phyloP scores from a whole-genome alignment of 352 stramenopile species.

The Thraustochytrium sp. region DNA sequence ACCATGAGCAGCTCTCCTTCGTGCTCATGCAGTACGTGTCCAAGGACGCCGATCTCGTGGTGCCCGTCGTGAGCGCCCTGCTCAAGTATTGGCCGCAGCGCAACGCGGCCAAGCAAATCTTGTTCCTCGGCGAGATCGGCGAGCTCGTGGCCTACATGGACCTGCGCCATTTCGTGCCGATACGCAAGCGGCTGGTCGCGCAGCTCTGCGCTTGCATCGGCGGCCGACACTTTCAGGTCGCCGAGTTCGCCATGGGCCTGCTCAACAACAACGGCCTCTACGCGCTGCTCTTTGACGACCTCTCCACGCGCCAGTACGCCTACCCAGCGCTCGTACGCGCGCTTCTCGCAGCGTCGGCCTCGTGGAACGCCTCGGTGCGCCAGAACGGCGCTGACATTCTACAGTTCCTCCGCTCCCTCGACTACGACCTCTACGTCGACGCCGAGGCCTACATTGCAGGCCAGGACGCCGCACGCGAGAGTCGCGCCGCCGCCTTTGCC shows the following conservation, averaged over 20 bases:
- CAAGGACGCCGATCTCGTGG: conserved; percentile 93
- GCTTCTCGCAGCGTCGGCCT: conserved; percentile 68
- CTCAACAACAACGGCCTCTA: conserved; percentile 78
- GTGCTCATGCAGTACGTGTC: conserved; percentile 99
- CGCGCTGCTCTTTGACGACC: background rate
- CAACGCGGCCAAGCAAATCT: conserved; percentile 60
- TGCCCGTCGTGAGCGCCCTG: conserved; percentile 56
- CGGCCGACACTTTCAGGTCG: conserved; percentile 53
- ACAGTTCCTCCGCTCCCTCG: conserved; percentile 68
- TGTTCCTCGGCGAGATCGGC: conserved; percentile 97
- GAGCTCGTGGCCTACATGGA: conserved; percentile 94
- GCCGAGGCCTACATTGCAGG: background rate
- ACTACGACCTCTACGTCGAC: background rate
- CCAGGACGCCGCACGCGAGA: too few relatives aligned
- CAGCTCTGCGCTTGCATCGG: conserved; percentile 52
- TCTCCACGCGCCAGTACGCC: conserved; percentile 77
- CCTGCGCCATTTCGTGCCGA: conserved; percentile 63
- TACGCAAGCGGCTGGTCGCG: conserved; percentile 43
- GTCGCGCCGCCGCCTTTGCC: too few relatives aligned
- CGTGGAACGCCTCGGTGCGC: conserved; percentile 96
- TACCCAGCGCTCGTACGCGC: conserved; percentile 88
- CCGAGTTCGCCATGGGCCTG: conserved; percentile 91
- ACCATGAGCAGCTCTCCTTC: conserved; percentile 98
- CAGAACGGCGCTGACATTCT: conserved; percentile 78
- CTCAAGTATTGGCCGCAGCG: conserved; percentile 52